Evolutionary conservation across 148 eudicot species (phyloP), one percentile per base, ranked within the genome.

Genomic region (Suaeda aralocaspica): DNA sequence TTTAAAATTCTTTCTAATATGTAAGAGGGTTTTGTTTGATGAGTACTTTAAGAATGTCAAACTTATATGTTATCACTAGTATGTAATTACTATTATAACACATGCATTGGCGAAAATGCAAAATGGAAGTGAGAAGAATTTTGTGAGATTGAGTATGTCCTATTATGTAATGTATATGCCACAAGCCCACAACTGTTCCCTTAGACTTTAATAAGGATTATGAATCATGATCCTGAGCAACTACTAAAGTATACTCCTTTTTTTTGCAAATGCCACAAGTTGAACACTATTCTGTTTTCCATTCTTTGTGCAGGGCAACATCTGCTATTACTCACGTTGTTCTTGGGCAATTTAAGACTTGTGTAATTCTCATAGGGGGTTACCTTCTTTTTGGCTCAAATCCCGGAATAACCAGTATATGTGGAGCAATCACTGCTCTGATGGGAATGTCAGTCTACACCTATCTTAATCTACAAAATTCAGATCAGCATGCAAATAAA

Each of bases 281-380:
- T 30, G 12, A 49, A 0, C 22, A 36, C 41, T 3, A 36, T 36
- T 36, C 8, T 3, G 41, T 36, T 36, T 36, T 3, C 41, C 8
- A 36, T 36, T 8, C 8, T 8, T 36, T 45, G 41, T 60, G 44
- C 81, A 92, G 98, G 89, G 96, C 92, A 69, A 92, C 98, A 25
- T 92, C 98, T 50, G 98, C 98, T 29, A 77, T 86, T 62, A 92
- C 98, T 44, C 98, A 92, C 67, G 98, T 86, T 49, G 90, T 92
- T 59, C 93, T 92, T 1, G 98, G 98, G 36, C 98, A 92, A 78
- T 92, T 92, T 83, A 92, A 92, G 77, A 92, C 98, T 7, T 92
- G 98, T 76, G 98, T 91, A 19, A 92, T 92, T 56, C 98, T 92
- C 67, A 85, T 92, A 0, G 93, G 98, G 39, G 98, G 98, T 39